A percentile compares a stretch with the other conserved stretches of the same genome.
Conservation (phyloP, 805 yeast species). For the Cephaloascus fragrans region DNA sequence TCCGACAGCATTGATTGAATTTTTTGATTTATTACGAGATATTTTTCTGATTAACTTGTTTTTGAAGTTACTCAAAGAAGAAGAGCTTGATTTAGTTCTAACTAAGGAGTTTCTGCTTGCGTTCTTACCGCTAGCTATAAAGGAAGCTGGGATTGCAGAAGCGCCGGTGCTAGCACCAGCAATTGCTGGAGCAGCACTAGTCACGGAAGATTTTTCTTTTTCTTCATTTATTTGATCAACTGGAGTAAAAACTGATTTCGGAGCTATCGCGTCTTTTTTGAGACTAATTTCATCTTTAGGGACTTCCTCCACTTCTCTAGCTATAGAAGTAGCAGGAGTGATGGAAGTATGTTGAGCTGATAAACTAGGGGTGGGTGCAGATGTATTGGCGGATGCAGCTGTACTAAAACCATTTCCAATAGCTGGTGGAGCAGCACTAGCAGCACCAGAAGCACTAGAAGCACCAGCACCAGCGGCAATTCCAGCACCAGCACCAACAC, state of each 20-base stretch:
- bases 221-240: neutral
- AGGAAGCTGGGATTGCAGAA: constrained; percentile 2
- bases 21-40: neutral
- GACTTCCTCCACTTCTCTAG: neutral
- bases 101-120: neutral
- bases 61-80: neutral
- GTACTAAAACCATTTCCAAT: constrained; percentile 1
- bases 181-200: constrained; percentile 2
- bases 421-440: constrained; percentile 8
- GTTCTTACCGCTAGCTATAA: neutral
- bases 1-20: neutral
- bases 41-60: neutral
- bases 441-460: constrained; percentile 8
- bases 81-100: neutral
- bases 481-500: constrained; percentile 8
- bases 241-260: neutral
- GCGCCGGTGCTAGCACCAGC: constrained; percentile 7
- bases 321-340: too few relatives aligned
- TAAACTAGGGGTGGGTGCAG: neutral
- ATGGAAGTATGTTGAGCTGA: neutral
- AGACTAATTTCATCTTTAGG: neutral
- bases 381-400: neutral
- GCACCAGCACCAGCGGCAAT: constrained; percentile 11
- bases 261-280: neutral
- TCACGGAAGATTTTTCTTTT: neutral